Conservation (phyloP, 192 early-diverging fungal genomes). For the Backusella morwellensis region DNA sequence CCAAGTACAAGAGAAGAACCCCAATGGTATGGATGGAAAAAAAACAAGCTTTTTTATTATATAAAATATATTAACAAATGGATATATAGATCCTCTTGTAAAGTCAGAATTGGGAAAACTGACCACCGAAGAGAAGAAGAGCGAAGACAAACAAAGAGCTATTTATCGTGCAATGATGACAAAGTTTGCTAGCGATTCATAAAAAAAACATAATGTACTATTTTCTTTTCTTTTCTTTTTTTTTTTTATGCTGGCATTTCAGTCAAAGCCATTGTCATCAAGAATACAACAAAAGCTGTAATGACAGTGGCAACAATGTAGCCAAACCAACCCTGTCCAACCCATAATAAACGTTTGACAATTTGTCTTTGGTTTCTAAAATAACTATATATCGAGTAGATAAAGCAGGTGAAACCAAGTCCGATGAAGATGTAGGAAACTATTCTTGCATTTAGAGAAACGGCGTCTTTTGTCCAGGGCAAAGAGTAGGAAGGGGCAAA, state of each 20-base stretch:
- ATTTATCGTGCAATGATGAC: constrained; percentile 25
- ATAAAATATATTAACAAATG: background rate
- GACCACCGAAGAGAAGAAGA: background rate
- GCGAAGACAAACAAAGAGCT: constrained; percentile 12
- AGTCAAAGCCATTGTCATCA: constrained; percentile 17
- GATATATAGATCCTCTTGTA: constrained; percentile 26
- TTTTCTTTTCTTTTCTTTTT: background rate
- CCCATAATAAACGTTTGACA: constrained; percentile 16
- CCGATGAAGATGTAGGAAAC: constrained; percentile 23
- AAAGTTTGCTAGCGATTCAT: constrained; percentile 4
- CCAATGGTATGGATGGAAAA: constrained; percentile 16
- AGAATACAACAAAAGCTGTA: constrained; percentile 15
- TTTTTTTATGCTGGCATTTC: constrained; percentile 5
- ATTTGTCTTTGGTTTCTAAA: constrained; percentile 25
- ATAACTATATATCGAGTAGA: constrained; percentile 11
- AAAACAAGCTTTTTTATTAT: background rate
- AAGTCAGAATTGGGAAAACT: constrained; percentile 19
- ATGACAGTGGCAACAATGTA: constrained; percentile 16
- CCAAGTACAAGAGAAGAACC: background rate
- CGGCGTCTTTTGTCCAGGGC: constrained; percentile 1
- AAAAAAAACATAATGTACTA: background rate
- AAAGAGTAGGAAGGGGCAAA: constrained; percentile 16
- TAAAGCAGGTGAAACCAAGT: constrained; percentile 17
- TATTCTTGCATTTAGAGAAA: background rate
- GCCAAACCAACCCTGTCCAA: constrained; percentile 22